Percentiles rank a stretch among this genome's conserved stretches.
These are phyloP conservation scores for Sarcocystis neurona DNA, from an alignment of 169 alveolate species.

Conservation along the genomic window DNA sequence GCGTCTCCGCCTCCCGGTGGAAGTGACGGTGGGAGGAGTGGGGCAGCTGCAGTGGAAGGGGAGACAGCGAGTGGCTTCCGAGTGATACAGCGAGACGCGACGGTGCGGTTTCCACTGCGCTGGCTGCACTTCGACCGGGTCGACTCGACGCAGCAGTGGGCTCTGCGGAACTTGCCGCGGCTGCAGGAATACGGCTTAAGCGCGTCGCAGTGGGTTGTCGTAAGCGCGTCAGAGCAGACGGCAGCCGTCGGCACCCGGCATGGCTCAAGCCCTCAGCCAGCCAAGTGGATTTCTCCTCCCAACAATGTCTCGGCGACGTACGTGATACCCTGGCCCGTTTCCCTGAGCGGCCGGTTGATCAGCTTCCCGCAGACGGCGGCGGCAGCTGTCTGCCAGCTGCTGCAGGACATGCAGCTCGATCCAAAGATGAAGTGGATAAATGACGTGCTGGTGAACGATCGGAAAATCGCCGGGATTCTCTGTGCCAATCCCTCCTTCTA, in stretches of 20 bases:
- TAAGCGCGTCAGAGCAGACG: slow-evolving; percentile 68
- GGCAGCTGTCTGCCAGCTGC: slow-evolving; percentile 68
- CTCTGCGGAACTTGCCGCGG: slow-evolving; percentile 60
- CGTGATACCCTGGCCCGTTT: slow-evolving; percentile 67
- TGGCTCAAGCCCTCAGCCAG: slow-evolving; percentile 55
- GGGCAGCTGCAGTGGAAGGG: too few relatives aligned
- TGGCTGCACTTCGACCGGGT: slow-evolving; percentile 56
- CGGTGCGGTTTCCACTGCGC: neutral
- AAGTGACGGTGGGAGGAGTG: too few relatives aligned
- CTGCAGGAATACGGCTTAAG: slow-evolving; percentile 44
- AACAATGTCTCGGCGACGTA: slow-evolving; percentile 68
- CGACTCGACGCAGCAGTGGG: slow-evolving; percentile 74
- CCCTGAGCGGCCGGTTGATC: slow-evolving; percentile 53
- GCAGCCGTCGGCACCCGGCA: slow-evolving; percentile 76
- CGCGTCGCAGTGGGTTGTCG: slow-evolving; percentile 53
- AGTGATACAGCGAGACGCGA: too few relatives aligned
- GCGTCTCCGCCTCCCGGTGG: too few relatives aligned
- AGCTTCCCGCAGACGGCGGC: slow-evolving; percentile 68
- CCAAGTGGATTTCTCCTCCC: slow-evolving; percentile 69
- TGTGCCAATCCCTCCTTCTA: slow-evolving; percentile 33
- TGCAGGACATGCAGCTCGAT: slow-evolving; percentile 60
- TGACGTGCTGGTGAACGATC: slow-evolving; percentile 67
- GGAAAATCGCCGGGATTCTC: slow-evolving; percentile 71
- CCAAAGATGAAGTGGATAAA: slow-evolving; percentile 73
- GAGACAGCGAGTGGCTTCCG: too few relatives aligned